Conservation (phyloP, 768 basidiomycete species). For the Neoboletus brunneissimus region DNA sequence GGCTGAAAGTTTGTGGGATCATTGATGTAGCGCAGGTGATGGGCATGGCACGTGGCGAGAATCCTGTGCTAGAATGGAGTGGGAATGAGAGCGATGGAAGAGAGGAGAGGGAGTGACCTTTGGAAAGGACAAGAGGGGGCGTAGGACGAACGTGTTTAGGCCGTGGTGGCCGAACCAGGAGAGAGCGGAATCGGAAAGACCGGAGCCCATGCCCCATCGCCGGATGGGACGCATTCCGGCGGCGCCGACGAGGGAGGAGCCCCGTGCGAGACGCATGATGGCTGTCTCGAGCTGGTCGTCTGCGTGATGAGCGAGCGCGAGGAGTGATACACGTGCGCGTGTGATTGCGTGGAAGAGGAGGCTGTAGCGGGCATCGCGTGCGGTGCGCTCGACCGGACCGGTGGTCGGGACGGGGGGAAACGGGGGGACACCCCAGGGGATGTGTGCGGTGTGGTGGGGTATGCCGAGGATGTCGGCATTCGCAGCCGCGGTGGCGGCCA, state of each 20-base stretch:
- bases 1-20: conserved; percentile 79
- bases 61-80: conserved; percentile 59
- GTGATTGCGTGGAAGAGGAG: conserved; percentile 49
- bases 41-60: conserved; percentile 70
- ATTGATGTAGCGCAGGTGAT: conserved; percentile 56
- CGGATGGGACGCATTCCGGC: conserved; percentile 66
- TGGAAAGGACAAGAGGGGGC: conserved; percentile 63
- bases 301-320: conserved; percentile 74
- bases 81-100: not conserved
- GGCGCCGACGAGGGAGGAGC: conserved; percentile 54
- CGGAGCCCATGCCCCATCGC: conserved; percentile 75
- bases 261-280: conserved; percentile 62
- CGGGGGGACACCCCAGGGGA: conserved; percentile 57
- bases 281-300: conserved; percentile 86
- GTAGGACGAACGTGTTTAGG: conserved; percentile 65
- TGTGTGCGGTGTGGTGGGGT: conserved; percentile 41
- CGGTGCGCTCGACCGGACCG: conserved; percentile 50
- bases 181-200: conserved; percentile 23
- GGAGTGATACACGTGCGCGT: conserved; percentile 31
- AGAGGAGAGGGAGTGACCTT: conserved; percentile 49
- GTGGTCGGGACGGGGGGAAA: conserved; percentile 49
- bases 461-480: conserved; percentile 45
- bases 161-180: conserved; percentile 51
- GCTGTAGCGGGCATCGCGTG: conserved; percentile 58
- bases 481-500: conserved; percentile 49